Conservation (phyloP, 2,329 filamentous ascomycete genomes). For the Ophiostoma quercus region DNA sequence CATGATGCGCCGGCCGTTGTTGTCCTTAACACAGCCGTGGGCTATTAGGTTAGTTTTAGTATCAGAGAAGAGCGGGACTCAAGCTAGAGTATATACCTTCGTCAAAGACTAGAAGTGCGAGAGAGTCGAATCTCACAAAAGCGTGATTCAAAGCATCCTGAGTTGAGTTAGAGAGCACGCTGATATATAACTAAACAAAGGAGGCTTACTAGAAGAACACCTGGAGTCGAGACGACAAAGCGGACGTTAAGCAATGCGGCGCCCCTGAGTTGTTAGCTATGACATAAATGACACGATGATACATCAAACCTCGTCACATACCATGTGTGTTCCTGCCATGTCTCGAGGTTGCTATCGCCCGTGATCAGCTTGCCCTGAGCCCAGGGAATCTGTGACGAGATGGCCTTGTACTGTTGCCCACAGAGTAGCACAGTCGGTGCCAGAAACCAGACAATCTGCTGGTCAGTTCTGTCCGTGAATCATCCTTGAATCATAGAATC, state of each 20-base stretch:
- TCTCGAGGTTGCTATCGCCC: constrained; percentile 63
- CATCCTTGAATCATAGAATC: no score
- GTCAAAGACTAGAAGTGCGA: constrained; percentile 73
- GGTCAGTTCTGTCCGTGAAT: not conserved
- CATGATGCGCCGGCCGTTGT: constrained; percentile 68
- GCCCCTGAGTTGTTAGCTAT: constrained; percentile 45
- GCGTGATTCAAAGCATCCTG: constrained; percentile 66
- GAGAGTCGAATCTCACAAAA: constrained; percentile 59
- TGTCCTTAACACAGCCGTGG: constrained; percentile 64
- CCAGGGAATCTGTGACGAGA: constrained; percentile 55
- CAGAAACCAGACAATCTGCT: constrained; percentile 65
- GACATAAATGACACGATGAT: not conserved
- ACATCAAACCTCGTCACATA: constrained; percentile 36
- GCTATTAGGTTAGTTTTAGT: constrained; percentile 47
- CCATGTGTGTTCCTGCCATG: constrained; percentile 56
- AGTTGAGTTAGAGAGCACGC: not conserved
- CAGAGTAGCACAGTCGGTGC: constrained; percentile 65
- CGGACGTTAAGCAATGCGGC: constrained; percentile 57
- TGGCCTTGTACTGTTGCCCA: constrained; percentile 57
- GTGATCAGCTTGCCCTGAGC: constrained; percentile 58
- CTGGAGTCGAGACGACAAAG: constrained; percentile 73
- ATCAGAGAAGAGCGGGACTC: no score
- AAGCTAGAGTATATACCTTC: constrained; percentile 71
- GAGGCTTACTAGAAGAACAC: constrained; percentile 51
- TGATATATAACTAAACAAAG: not conserved